These are phyloP conservation scores for Hemileia vastatrix DNA, from an alignment of 1,284 basidiomycete genomes.

Conservation along the genomic window DNA sequence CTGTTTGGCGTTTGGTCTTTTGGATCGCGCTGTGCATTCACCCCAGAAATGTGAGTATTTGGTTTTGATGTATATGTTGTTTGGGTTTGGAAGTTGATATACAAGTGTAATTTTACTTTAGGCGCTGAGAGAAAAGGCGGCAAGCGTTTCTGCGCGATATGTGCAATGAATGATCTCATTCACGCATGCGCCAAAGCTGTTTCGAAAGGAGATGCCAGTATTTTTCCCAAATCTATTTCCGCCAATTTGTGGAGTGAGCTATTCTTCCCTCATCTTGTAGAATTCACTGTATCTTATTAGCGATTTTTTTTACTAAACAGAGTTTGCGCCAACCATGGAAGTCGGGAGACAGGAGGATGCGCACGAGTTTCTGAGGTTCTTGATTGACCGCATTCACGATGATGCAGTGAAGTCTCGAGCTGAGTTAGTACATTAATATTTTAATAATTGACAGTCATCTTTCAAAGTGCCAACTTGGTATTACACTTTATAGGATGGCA, in stretches of 20 bases:
- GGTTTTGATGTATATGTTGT: no score
- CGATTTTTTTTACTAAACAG: constrained; percentile 46
- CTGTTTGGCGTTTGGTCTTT: constrained; percentile 64
- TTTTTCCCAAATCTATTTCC: no score
- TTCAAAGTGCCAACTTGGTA: no score
- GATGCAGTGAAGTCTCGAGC: constrained; percentile 64
- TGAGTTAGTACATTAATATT: constrained; percentile 59
- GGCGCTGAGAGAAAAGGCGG: not conserved
- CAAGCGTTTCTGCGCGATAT: constrained; percentile 15
- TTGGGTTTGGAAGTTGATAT: no score
- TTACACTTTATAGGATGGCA: constrained; percentile 9
- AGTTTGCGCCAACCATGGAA: constrained; percentile 81
- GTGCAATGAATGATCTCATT: constrained; percentile 6
- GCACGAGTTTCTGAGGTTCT: constrained; percentile 93
- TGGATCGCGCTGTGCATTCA: constrained; percentile 50
- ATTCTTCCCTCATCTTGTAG: no score
- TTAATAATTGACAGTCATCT: no score
- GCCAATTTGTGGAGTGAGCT: no score
- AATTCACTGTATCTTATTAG: not conserved
- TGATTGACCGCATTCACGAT: constrained; percentile 82
- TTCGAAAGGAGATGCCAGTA: no score
- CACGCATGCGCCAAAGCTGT: constrained; percentile 16
- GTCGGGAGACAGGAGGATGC: constrained; percentile 92
- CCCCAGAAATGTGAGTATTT: constrained; percentile 50
- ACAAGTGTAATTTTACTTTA: no score